These are phyloP conservation scores for Trametopsis cervina DNA, from an alignment of 768 basidiomycete genomes.

Conservation along the genomic window DNA sequence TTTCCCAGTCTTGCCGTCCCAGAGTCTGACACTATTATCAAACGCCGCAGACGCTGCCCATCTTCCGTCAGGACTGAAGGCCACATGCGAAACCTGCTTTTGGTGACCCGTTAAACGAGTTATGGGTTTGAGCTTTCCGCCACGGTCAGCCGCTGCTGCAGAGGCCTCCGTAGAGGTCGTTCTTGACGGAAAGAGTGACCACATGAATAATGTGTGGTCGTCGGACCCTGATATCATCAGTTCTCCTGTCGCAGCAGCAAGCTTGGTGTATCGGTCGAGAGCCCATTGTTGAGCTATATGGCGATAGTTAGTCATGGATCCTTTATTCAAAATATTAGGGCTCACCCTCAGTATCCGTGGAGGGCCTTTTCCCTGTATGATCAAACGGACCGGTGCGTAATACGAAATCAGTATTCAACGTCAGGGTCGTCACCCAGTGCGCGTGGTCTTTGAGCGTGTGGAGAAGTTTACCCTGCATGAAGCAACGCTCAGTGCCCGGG, in stretches of 20 bases:
- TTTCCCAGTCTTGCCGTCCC: conserved; percentile 82
- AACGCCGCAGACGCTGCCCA: conserved; percentile 89
- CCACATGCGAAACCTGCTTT: conserved; percentile 88
- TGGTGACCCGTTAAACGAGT: conserved; percentile 91
- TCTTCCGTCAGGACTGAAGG: conserved; percentile 89
- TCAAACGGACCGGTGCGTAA: conserved; percentile 94
- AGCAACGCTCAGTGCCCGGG: not conserved
- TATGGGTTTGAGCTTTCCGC: conserved; percentile 57
- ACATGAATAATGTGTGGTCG: conserved; percentile 96
- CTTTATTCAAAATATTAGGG: no score
- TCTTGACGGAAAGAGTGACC: conserved; percentile 67
- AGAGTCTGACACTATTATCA: conserved; percentile 86
- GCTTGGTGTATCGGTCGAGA: conserved; percentile 65
- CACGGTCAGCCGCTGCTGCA: conserved; percentile 28
- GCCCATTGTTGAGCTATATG: conserved; percentile 70
- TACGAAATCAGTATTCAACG: conserved; percentile 92
- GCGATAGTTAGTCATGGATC: conserved; percentile 6
- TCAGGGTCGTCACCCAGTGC: conserved; percentile 97
- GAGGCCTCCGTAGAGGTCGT: conserved; percentile 29
- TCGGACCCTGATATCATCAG: conserved; percentile 93
- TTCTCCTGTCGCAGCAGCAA: conserved; percentile 62
- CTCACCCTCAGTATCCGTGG: conserved; percentile 82
- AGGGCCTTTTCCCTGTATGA: conserved; percentile 72
- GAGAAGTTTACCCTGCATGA: conserved; percentile 68
- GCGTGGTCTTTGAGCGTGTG: conserved; percentile 91